phyloP scores from a whole-genome alignment of 441 rosid genomes.

The Francoa sonchifolia region DNA sequence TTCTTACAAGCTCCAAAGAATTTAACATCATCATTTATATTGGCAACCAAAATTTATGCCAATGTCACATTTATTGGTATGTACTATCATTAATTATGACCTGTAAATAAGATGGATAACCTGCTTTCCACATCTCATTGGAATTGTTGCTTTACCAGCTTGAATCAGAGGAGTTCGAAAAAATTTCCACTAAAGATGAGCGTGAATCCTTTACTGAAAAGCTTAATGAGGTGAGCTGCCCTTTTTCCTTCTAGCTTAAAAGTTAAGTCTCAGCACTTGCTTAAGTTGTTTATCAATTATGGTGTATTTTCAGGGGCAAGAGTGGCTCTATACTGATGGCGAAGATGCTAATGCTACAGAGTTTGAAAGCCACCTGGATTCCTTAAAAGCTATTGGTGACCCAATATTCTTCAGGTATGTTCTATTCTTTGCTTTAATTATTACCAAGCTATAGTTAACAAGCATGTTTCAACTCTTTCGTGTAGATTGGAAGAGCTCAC shows the following conservation, averaged over 20 bases:
- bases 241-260: not conserved
- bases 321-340: conserved; percentile 94
- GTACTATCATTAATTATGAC: too few species aligned
- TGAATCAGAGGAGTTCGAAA: conserved; percentile 58
- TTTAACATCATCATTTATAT: too few species aligned
- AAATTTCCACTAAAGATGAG: conserved; percentile 62
- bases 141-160: conserved; percentile 39
- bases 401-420: conserved; percentile 72
- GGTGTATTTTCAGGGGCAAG: conserved; percentile 63
- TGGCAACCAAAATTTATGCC: too few species aligned
- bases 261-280: not conserved
- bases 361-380: conserved; percentile 61
- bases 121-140: not conserved
- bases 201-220: conserved; percentile 67
- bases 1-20: too few species aligned
- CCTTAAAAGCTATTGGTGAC: conserved; percentile 58
- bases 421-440: conserved; percentile 3
- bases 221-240: conserved; percentile 69
- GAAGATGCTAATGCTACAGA: conserved; percentile 77
- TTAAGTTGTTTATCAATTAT: conserved; percentile 2
- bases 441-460: not conserved
- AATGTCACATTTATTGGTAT: too few species aligned
- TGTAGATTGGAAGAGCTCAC: conserved; percentile 68
- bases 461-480: conserved; percentile 4
- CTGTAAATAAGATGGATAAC: too few species aligned